These are phyloP conservation scores for Globisporangium perplexum DNA, from an alignment of 352 stramenopile genomes.

Conservation along the genomic window DNA sequence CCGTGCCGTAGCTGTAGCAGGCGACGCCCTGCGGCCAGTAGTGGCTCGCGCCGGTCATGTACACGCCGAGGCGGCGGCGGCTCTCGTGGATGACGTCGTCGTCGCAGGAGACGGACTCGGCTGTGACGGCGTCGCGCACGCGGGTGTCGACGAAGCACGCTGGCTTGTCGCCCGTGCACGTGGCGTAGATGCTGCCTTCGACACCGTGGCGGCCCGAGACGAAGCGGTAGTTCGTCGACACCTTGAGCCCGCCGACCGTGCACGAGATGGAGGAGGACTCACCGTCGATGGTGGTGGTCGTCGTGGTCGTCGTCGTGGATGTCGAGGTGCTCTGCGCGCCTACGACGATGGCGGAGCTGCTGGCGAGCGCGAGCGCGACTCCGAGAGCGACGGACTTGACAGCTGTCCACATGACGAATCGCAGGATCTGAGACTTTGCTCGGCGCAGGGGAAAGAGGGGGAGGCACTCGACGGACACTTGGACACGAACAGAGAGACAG, in stretches of 20 bases:
- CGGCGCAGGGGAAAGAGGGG: too few species aligned
- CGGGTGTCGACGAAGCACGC: constrained; percentile 28
- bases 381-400: constrained; percentile 5
- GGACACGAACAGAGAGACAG: constrained; percentile 5
- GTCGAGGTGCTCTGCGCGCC: constrained; percentile 5
- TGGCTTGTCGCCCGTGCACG: constrained; percentile 18
- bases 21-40: constrained; percentile 35
- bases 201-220: constrained; percentile 27
- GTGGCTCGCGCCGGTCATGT: constrained; percentile 20
- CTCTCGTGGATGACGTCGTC: constrained; percentile 28
- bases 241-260: constrained; percentile 12
- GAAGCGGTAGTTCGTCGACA: constrained; percentile 20
- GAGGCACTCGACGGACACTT: neutral
- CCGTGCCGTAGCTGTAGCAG: constrained; percentile 25
- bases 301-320: constrained; percentile 9
- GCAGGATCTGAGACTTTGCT: neutral
- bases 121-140: constrained; percentile 22
- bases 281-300: constrained; percentile 5
- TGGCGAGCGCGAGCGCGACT: neutral
- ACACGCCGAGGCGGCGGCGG: constrained; percentile 30
- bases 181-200: constrained; percentile 36
- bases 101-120: constrained; percentile 24
- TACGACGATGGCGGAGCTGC: constrained; percentile 3
- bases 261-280: neutral
- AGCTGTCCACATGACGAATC: constrained; percentile 9